Evolutionary conservation across 768 basidiomycete species (phyloP).

Genomic region (Boletus tylopilopsis): DNA sequence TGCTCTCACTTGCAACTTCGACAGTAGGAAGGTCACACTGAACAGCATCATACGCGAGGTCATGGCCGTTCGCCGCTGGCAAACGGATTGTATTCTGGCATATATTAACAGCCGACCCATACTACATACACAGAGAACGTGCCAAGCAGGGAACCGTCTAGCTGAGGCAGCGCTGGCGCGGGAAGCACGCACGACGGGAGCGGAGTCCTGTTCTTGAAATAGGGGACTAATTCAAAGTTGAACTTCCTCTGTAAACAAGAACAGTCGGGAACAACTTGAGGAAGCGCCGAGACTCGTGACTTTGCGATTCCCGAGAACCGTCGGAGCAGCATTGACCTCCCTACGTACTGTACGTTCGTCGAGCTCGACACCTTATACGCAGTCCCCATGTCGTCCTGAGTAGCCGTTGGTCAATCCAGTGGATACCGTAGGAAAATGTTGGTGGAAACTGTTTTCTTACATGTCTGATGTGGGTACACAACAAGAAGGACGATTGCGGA

Average conservation of each 20-base stretch:
- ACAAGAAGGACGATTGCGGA: neutral
- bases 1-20: no score
- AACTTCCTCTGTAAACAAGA: conserved; percentile 37
- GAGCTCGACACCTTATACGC: conserved; percentile 64
- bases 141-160: conserved; percentile 40
- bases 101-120: no score
- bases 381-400: conserved; percentile 57
- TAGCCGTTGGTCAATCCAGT: conserved; percentile 62
- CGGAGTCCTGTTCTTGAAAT: conserved; percentile 14
- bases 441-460: conserved; percentile 42
- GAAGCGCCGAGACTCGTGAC: conserved; percentile 50
- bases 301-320: conserved; percentile 52
- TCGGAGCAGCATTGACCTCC: neutral
- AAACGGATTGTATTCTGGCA: no score
- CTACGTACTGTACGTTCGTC: conserved; percentile 40
- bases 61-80: no score
- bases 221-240: conserved; percentile 41
- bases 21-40: no score
- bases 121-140: conserved; percentile 36
- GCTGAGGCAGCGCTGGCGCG: conserved; percentile 40
- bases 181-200: conserved; percentile 6
- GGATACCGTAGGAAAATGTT: conserved; percentile 51
- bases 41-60: no score
- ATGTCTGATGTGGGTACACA: conserved; percentile 42
- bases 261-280: conserved; percentile 49